Evolutionary conservation across 2,329 filamentous ascomycete species (phyloP), one percentile per base, ranked within the genome.

Genomic region (Penicillium sp.): DNA sequence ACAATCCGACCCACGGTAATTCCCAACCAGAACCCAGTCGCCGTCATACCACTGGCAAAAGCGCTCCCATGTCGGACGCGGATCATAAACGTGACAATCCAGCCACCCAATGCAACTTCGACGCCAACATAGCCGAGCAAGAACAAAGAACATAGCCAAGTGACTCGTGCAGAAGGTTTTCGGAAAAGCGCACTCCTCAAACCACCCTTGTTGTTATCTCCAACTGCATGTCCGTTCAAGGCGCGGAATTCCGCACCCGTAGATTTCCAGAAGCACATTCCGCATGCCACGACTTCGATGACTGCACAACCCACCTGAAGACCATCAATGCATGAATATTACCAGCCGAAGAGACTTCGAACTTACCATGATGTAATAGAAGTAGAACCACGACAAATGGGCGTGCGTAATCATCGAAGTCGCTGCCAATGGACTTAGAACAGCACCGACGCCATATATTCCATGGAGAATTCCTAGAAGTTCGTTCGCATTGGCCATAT

Each of bases 21-120:
- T 0, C 91, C 91, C 44, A 91, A 82, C 91, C 91, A 96, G 76
- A 93, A 96, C 0, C 90, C 87, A 0, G 90, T 93, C 0, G 87
- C 87, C 0, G 85, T 86, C 76, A 95, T 85, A 3, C 91, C 91
- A 33, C 88, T 87, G 2, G 86, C 81, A 67, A 95, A 93, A 0
- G 85, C 78, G 24, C 79, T 82, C 3, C 87, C 90, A 37, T 87
- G 73, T 14, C 92, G 84, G 24, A 92, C 87, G 21, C 84, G 79
- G n/a, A 93, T 85, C 90, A 96, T 96, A 71, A 96, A 96, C 0
- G 87, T 88, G 49, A 91, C 87, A 60, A 96, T 88, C 90, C 90
- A 95, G 16, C 90, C 90, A 21, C 88, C 88, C 2, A 92, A 78
- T 0, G 85, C 86, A 11, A 79, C 77, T 57, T 96, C 91, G 6